Base-by-base conservation (phyloP, 1,284 basidiomycete species). In the Leccinum insolens region DNA sequence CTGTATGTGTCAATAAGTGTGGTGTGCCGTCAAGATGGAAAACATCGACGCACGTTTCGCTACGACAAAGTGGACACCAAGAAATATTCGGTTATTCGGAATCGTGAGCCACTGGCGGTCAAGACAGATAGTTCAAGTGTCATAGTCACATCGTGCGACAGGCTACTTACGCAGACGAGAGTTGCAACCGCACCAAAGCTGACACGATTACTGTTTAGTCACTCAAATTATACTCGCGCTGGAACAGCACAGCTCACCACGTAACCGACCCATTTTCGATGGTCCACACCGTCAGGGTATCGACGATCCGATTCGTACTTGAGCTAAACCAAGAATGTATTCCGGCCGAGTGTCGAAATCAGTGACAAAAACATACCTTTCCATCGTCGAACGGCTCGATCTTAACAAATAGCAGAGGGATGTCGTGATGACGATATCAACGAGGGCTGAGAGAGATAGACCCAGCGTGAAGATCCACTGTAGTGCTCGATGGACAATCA, bases 391-490 rank as follows among this genome's bases (percentile, higher is more conserved):
- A 28, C 82, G 79, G 52, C 77, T 84, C 31, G 71, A 70, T 41
- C 75, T 72, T 61, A 88, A 77, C 31, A 82, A 81, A 49, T 80
- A 77, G 68, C 84, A 85, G 12, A 88, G 78, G 0, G 76, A 82
- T 0, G 65, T 69, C 0, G 86, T 85, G 66, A 87, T 84, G 15
- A 85, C n/a, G 64, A 87, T 72, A 69, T 88, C 86, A 7, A 84
- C 79, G 4, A 76, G 70, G 0, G 82, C 81, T 0, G 86, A 85
- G 31, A 86, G 79, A 0, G 80, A 77, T 0, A 88, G 73, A 7
- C 86, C 86, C 3, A 84, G 74, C 3, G 85, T 86, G 72, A 86
- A 86, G 11, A 85, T 76, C 82, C 84, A 86, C 86, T 87, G 65
- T 11, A 2, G 34, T 17, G 1, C 25, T 31, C 22, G 41, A 46